These are phyloP conservation scores for Xylaria sp. DNA, from an alignment of 2,329 filamentous ascomycete genomes.

Conservation along the genomic window DNA sequence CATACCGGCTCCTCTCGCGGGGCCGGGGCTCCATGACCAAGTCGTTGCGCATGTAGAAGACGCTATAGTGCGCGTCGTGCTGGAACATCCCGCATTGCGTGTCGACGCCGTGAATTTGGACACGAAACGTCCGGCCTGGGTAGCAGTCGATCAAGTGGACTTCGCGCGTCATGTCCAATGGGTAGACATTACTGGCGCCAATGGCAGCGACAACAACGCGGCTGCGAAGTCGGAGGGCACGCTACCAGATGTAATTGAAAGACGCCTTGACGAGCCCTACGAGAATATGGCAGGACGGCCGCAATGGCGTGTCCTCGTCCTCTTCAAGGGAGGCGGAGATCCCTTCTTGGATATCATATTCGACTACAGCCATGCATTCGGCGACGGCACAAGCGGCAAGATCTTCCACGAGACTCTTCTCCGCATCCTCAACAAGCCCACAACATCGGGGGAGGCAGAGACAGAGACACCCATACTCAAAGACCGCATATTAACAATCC, in stretches of 20 bases:
- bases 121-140: slow-evolving; percentile 37
- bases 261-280: slow-evolving; percentile 38
- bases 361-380: slow-evolving; percentile 39
- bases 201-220: not conserved
- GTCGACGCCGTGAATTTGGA: slow-evolving; percentile 36
- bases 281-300: slow-evolving; percentile 31
- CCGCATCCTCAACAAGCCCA: slow-evolving; percentile 44
- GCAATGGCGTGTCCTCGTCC: slow-evolving; percentile 40
- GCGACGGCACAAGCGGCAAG: slow-evolving; percentile 43
- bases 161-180: slow-evolving; percentile 41
- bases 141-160: slow-evolving; percentile 37
- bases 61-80: slow-evolving; percentile 35
- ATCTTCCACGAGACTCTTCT: slow-evolving; percentile 45
- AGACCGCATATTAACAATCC: slow-evolving; percentile 40
- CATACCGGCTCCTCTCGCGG: slow-evolving; percentile 34
- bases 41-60: slow-evolving; percentile 33
- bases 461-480: slow-evolving; percentile 36
- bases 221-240: slow-evolving; percentile 16
- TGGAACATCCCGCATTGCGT: slow-evolving; percentile 40
- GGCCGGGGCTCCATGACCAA: slow-evolving; percentile 14
- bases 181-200: slow-evolving; percentile 20
- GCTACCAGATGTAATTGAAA: slow-evolving; percentile 15
- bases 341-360: slow-evolving; percentile 39
- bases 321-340: slow-evolving; percentile 3
- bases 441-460: slow-evolving; percentile 31